Conservation (phyloP, 768 basidiomycete genomes). For the Arthromyces matolae region DNA sequence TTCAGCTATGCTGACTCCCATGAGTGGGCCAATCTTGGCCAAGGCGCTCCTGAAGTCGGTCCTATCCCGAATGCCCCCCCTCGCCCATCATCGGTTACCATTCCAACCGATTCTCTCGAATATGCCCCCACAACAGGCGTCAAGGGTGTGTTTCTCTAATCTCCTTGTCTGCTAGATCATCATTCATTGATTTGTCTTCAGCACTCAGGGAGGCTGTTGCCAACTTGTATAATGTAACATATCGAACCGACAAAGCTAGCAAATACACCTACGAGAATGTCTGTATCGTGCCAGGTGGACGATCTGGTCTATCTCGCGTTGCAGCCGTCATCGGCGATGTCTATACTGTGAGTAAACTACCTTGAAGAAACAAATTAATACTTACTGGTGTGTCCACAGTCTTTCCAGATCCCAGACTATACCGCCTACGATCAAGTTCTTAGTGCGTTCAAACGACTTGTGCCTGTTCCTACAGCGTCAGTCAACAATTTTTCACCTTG, state of each 20-base stretch:
- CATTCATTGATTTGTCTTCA: slow-evolving; percentile 22
- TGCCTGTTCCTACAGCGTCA: slow-evolving; percentile 87
- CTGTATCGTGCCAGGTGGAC: slow-evolving; percentile 92
- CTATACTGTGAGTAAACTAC: slow-evolving; percentile 70
- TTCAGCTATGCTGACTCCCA: slow-evolving; percentile 76
- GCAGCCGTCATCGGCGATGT: slow-evolving; percentile 92
- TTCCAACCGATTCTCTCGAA: slow-evolving; percentile 73
- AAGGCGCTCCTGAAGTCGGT: slow-evolving; percentile 88
- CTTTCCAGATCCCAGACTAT: slow-evolving; percentile 90
- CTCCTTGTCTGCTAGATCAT: not conserved
- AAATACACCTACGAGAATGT: slow-evolving; percentile 92
- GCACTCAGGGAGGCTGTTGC: slow-evolving; percentile 88
- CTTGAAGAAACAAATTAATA: too few species aligned
- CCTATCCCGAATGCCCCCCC: slow-evolving; percentile 71
- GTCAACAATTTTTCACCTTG: too few species aligned
- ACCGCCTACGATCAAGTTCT: slow-evolving; percentile 85
- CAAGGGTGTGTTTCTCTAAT: slow-evolving; percentile 46
- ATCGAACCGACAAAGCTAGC: slow-evolving; percentile 74
- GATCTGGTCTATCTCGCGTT: slow-evolving; percentile 84
- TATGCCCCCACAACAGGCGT: slow-evolving; percentile 94
- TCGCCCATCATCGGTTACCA: slow-evolving; percentile 59
- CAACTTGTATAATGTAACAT: slow-evolving; percentile 82
- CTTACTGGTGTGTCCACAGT: slow-evolving; percentile 34
- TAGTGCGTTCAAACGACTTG: slow-evolving; percentile 82
- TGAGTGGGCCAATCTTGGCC: slow-evolving; percentile 88